Conservation (phyloP, 371 early-diverging fungal genomes). For the Parasitella parasitica region DNA sequence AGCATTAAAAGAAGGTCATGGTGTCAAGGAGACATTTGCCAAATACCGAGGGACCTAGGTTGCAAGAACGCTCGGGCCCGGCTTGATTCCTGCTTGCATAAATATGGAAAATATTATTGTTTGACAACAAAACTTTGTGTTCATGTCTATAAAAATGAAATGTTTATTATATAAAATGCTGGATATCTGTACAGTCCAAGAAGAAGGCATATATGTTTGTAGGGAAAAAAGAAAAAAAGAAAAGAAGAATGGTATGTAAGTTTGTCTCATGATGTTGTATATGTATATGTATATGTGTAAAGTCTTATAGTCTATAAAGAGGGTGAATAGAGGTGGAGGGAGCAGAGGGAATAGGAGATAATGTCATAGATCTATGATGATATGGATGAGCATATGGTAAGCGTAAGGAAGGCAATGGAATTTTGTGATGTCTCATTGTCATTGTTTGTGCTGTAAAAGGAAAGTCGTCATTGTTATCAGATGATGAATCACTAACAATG, state of each 20-base stretch:
- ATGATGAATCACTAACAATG: slow-evolving; percentile 2
- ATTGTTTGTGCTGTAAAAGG: background rate
- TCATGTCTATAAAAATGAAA: background rate
- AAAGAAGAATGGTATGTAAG: background rate
- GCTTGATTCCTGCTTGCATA: background rate
- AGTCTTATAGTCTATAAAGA: background rate
- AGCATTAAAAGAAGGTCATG: slow-evolving; percentile 60
- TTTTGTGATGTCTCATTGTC: background rate
- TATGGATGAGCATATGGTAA: background rate
- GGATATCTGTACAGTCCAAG: background rate
- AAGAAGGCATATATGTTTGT: background rate
- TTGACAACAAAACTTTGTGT: background rate
- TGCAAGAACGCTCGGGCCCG: background rate
- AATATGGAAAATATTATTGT: background rate
- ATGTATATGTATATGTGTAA: background rate
- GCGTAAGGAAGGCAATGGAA: background rate
- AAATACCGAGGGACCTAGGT: slow-evolving; percentile 48
- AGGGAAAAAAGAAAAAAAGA: background rate
- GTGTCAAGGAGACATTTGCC: slow-evolving; percentile 68
- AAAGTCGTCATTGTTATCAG: slow-evolving; percentile 4
- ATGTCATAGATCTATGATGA: background rate
- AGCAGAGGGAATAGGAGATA: background rate
- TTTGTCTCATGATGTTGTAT: background rate
- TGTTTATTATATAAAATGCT: background rate
- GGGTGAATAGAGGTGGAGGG: background rate